Evolutionary conservation across 257 asterid genomes (phyloP).

Genomic region (Asclepias syriaca): DNA sequence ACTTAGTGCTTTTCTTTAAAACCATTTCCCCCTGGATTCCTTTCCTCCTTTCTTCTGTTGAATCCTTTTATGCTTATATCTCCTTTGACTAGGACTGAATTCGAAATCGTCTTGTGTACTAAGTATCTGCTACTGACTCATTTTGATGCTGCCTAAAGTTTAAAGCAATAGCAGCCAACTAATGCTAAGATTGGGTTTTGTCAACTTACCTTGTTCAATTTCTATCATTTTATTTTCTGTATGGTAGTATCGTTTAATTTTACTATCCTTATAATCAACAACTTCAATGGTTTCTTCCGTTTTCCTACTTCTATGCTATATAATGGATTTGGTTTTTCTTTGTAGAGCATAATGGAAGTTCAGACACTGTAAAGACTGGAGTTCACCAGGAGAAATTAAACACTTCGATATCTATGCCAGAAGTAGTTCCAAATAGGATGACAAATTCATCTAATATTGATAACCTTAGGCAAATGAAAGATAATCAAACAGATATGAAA

Average conservation of each 20-base stretch:
- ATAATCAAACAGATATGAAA: constrained; percentile 36
- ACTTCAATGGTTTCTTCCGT: not conserved
- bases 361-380: constrained; percentile 37
- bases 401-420: constrained; percentile 18
- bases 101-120: not conserved
- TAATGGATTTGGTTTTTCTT: constrained; percentile 1
- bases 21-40: not conserved
- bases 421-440: constrained; percentile 34
- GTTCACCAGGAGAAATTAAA: constrained; percentile 23
- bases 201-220: not conserved
- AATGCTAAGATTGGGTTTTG: not conserved
- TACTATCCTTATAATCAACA: not conserved
- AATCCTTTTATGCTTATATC: not conserved
- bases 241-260: not conserved
- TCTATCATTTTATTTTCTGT: not conserved
- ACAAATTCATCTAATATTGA: constrained; percentile 43
- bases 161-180: not conserved
- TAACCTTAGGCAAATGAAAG: constrained; percentile 38
- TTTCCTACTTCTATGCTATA: not conserved
- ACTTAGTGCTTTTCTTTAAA: constrained; percentile 7
- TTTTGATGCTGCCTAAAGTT: not conserved
- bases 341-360: constrained; percentile 41
- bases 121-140: not conserved
- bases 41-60: not conserved
- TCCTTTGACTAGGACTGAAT: not conserved